Conservation (phyloP, 2,329 filamentous ascomycete species). For the Trichophaea hybrida region DNA sequence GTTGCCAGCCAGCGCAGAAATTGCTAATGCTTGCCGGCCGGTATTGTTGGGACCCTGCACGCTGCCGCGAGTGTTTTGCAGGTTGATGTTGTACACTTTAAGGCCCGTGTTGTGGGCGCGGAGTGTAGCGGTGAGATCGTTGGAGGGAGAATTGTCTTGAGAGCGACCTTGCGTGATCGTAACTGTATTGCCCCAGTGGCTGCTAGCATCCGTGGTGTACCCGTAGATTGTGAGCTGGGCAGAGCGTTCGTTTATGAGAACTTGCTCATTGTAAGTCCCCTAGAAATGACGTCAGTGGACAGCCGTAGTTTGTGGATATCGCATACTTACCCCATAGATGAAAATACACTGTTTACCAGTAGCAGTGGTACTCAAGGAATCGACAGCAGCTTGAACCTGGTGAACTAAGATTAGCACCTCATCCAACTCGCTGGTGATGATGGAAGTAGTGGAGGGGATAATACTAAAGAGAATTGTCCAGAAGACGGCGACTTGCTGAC, state of each 20-base stretch:
- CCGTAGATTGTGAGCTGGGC: conserved; percentile 45
- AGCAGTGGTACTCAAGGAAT: conserved; percentile 41
- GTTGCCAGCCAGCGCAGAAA: conserved; percentile 38
- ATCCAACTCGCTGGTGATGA: background rate
- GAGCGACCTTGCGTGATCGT: conserved; percentile 37
- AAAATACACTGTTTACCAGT: conserved; percentile 45
- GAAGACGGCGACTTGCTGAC: conserved; percentile 33
- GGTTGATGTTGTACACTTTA: conserved; percentile 49
- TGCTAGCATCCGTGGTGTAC: conserved; percentile 40
- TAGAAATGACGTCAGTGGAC: background rate
- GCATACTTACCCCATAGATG: conserved; percentile 35
- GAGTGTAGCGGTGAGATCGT: conserved; percentile 42
- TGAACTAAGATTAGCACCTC: background rate
- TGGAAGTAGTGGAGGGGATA: conserved; percentile 24
- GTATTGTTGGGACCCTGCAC: conserved; percentile 35
- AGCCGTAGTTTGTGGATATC: background rate
- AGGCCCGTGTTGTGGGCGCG: conserved; percentile 38
- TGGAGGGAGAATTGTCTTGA: conserved; percentile 37
- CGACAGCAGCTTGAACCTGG: conserved; percentile 42
- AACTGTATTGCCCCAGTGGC: conserved; percentile 44
- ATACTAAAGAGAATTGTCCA: conserved; percentile 34
- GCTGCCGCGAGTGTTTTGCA: conserved; percentile 38
- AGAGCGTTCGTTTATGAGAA: conserved; percentile 38
- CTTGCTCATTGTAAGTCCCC: conserved; percentile 48
- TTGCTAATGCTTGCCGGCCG: conserved; percentile 40